Base-by-base conservation (phyloP, 345 rosid species). In the Crucihimalaya himalaica region DNA sequence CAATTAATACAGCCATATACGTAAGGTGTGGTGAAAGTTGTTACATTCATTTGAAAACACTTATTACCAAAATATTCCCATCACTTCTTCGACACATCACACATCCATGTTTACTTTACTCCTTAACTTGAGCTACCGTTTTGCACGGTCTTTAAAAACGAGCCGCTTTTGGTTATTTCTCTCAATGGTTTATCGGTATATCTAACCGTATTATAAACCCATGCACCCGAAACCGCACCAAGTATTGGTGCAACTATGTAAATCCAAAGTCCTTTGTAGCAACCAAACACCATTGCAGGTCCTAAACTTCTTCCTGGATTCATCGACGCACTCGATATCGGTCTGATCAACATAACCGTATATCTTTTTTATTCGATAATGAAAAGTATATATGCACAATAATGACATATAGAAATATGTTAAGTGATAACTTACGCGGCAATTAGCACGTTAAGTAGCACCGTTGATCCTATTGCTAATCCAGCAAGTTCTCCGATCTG, bases 401-500 rank as follows among this genome's bases (percentile, higher is more conserved):
- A 14, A 19, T 12, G 5, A 8, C 9, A 21, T 11, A 34, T n/a
- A 48, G 34, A 56, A 29, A 47, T 47, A n/a, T 47, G 47, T 39
- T 35, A 34, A 7, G 21, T 39, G 5, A n/a, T 2, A 23, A 37
- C 19, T 63, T 87, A 93, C 98, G 94, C 98, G 1, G 97, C 86
- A 75, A 94, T 81, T 81, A 91, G 66, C 35, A 94, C 98, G 64
- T 94, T 89, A 8, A 94, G 86, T n/a, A 94, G 80, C 20, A 94
- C 82, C 6, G 97, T 91, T 1, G 97, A 60, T 3, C 98, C 98
- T 29, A 94, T 82, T 0, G 97, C 97, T 46, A 94, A 87, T 28
- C 97, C 97, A 3, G 97, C 97, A 35, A 94, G 93, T 51, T 94
- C 96, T 53, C 98, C 98, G 51, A 91, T 87, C 97, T 93, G 83